These are phyloP conservation scores for Wickerhamiella australiensis DNA, from an alignment of 805 yeast species.

Conservation along the genomic window DNA sequence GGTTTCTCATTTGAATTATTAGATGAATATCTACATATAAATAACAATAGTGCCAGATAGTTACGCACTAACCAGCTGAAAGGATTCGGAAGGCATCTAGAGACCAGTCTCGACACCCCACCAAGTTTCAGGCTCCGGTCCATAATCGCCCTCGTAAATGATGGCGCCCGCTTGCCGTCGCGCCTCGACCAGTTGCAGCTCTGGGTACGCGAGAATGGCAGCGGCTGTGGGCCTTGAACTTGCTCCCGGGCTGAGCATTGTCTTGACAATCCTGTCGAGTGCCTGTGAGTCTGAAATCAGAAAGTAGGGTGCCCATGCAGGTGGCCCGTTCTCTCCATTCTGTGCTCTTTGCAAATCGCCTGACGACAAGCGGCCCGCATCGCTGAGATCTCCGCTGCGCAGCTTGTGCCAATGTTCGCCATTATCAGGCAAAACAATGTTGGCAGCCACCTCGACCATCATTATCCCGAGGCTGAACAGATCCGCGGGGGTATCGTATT, in stretches of 20 bases:
- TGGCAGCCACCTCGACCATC: slow-evolving; percentile 91
- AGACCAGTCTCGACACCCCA: neutral
- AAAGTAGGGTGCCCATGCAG: slow-evolving; percentile 80
- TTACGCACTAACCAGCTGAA: neutral
- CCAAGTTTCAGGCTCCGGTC: slow-evolving; percentile 8
- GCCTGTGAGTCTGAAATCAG: slow-evolving; percentile 58
- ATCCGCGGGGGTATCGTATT: slow-evolving; percentile 86
- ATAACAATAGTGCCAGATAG: neutral
- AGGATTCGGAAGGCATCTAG: no score
- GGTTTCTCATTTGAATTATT: neutral
- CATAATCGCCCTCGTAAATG: slow-evolving; percentile 13
- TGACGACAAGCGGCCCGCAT: slow-evolving; percentile 71
- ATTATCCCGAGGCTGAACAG: slow-evolving; percentile 88
- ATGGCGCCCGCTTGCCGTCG: slow-evolving; percentile 14
- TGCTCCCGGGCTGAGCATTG: slow-evolving; percentile 85
- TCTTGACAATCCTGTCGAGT: slow-evolving; percentile 66
- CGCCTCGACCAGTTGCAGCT: slow-evolving; percentile 34
- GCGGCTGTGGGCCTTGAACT: slow-evolving; percentile 67
- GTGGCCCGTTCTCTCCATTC: slow-evolving; percentile 27
- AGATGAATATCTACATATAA: neutral
- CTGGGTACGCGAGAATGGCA: slow-evolving; percentile 55
- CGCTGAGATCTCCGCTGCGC: slow-evolving; percentile 88
- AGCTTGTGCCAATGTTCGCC: slow-evolving; percentile 95
- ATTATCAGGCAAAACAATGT: slow-evolving; percentile 86
- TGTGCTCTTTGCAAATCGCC: slow-evolving; percentile 39